Conservation (phyloP, 768 basidiomycete genomes). For the Boletus edulis region DNA sequence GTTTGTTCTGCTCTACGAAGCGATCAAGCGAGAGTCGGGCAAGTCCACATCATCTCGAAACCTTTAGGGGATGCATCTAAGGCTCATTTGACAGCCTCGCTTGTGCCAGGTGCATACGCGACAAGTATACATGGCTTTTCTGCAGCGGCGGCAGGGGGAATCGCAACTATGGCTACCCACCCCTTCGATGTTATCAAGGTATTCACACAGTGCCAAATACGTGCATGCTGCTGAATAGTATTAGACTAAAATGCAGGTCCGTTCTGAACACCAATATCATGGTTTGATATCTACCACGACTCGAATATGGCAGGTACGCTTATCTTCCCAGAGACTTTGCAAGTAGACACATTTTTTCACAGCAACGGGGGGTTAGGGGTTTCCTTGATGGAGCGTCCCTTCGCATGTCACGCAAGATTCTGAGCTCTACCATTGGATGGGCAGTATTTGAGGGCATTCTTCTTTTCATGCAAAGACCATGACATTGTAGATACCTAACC, state of each 20-base stretch:
- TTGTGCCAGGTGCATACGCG: constrained; percentile 44
- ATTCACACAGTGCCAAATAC: neutral
- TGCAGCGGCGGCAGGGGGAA: constrained; percentile 77
- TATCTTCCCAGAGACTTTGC: neutral
- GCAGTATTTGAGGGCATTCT: constrained; percentile 82
- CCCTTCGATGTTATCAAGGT: constrained; percentile 96
- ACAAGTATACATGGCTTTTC: constrained; percentile 58
- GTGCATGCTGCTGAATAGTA: neutral
- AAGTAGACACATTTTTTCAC: neutral
- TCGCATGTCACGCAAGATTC: constrained; percentile 79
- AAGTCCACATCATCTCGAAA: constrained; percentile 19
- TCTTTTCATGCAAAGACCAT: constrained; percentile 48
- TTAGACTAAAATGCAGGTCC: constrained; percentile 91
- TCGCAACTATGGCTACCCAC: constrained; percentile 84
- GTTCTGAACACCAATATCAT: constrained; percentile 72
- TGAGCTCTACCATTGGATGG: constrained; percentile 91
- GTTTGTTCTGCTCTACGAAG: constrained; percentile 86
- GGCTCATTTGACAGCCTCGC: constrained; percentile 30
- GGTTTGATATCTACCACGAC: constrained; percentile 61
- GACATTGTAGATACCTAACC: constrained; percentile 1
- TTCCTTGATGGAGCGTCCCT: constrained; percentile 87
- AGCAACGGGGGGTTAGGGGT: constrained; percentile 80
- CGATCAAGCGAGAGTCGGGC: constrained; percentile 75
- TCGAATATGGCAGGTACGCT: constrained; percentile 67
- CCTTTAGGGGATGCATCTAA: constrained; percentile 5